Percentiles rank a stretch among this genome's conserved stretches.
Evolutionary conservation across 257 asterid species (phyloP).

Genomic region (Nicotiana tomentosiformis): DNA sequence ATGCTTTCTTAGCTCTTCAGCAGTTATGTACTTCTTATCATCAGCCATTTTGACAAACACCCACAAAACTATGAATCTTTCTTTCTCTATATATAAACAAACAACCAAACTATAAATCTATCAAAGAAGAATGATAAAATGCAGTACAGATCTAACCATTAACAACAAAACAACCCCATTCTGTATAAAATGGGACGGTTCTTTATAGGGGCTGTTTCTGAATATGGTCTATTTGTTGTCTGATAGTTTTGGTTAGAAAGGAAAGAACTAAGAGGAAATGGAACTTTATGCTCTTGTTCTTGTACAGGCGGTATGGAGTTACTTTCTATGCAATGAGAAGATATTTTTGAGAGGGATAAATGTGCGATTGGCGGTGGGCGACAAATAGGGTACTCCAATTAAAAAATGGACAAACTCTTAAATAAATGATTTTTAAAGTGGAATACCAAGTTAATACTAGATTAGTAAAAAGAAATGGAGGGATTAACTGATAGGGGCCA

Average conservation of each 20-base stretch:
- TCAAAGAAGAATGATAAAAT: neutral
- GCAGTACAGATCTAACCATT: neutral
- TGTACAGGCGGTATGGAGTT: neutral
- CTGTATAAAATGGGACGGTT: neutral
- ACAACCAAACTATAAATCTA: neutral
- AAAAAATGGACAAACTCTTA: no score
- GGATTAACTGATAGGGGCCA: no score
- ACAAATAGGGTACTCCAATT: no score
- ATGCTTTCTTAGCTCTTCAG: conserved; percentile 31
- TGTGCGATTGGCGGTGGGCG: neutral
- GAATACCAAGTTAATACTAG: no score
- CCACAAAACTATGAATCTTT: neutral
- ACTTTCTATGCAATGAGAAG: neutral
- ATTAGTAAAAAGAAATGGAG: no score
- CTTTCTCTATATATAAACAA: no score
- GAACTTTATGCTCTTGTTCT: neutral
- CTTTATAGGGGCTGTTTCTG: neutral
- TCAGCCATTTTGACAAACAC: neutral
- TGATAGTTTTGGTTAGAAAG: no score
- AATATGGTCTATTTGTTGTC: neutral
- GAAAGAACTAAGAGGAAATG: neutral
- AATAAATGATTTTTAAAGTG: no score
- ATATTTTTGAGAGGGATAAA: neutral
- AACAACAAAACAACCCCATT: neutral
- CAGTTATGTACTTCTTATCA: conserved; percentile 21